Evolutionary conservation across 352 stramenopile genomes (phyloP).

Genomic region (Phytopythium litorale): DNA sequence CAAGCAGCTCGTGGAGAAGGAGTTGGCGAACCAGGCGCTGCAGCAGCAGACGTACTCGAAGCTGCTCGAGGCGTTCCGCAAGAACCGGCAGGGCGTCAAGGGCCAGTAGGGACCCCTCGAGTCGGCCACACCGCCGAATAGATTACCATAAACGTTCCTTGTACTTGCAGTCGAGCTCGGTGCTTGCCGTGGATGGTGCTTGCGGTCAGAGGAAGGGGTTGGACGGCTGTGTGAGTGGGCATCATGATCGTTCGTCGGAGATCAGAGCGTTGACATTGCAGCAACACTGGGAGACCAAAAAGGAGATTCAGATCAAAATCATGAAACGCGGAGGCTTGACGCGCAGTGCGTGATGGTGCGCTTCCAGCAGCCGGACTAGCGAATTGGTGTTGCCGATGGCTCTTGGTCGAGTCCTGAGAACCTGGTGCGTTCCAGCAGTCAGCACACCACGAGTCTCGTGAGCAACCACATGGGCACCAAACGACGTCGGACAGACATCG

Average conservation of each 20-base stretch:
- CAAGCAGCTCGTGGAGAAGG: constrained; percentile 64
- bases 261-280: not conserved
- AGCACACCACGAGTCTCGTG: not conserved
- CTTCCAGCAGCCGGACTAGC: not conserved
- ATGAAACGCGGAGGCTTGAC: not conserved
- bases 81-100: constrained; percentile 28
- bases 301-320: not conserved
- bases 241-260: not conserved
- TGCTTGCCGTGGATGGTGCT: not conserved
- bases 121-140: not conserved
- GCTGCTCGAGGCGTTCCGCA: constrained; percentile 60
- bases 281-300: not conserved
- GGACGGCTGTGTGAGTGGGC: not conserved
- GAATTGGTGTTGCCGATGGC: not conserved
- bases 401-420: not conserved
- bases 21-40: constrained; percentile 47
- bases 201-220: no score
- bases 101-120: not conserved
- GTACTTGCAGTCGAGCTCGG: not conserved
- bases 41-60: constrained; percentile 72
- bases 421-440: not conserved
- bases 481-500: not conserved
- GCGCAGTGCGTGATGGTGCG: not conserved
- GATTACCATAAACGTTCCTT: not conserved
- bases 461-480: not conserved